phyloP scores from a whole-genome alignment of 306 rosid species.

The Rosa persica region DNA sequence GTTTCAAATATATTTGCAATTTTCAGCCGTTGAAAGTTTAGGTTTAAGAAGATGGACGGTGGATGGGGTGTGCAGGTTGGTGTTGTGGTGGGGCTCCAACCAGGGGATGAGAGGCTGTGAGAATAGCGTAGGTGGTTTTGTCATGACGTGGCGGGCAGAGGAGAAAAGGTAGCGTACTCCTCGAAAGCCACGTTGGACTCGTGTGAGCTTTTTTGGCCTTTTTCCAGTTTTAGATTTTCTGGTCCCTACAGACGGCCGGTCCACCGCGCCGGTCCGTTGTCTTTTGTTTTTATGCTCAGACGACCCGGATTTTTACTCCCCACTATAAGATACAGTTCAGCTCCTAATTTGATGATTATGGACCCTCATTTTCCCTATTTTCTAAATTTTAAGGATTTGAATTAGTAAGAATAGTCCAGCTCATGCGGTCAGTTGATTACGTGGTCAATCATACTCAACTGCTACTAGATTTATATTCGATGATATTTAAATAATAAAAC shows the following conservation, averaged over 20 bases:
- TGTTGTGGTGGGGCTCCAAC: not conserved
- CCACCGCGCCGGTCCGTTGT: not conserved
- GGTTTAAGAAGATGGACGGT: accelerated
- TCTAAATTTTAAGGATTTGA: not conserved
- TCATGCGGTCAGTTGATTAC: too few relatives aligned
- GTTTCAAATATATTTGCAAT: too few relatives aligned
- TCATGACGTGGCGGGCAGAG: constrained; percentile 18
- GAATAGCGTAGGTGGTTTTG: constrained; percentile 22
- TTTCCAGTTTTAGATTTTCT: not conserved
- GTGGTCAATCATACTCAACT: too few relatives aligned
- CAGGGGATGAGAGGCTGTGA: not conserved
- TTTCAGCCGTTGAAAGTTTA: not conserved
- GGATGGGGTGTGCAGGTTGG: too few relatives aligned
- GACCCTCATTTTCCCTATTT: too few relatives aligned
- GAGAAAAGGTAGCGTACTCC: constrained; percentile 6
- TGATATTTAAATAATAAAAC: too few relatives aligned
- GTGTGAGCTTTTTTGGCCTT: constrained; percentile 5
- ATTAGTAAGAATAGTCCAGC: too few relatives aligned
- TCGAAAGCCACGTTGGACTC: constrained; percentile 19
- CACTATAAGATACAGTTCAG: too few relatives aligned
- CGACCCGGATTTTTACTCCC: too few relatives aligned
- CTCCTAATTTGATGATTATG: too few relatives aligned
- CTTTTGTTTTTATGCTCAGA: not conserved
- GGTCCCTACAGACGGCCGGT: constrained; percentile 16
- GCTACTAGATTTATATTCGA: too few relatives aligned